Conservation (phyloP, 495 filamentous ascomycete species). For the Neurospora tetrasperma region DNA sequence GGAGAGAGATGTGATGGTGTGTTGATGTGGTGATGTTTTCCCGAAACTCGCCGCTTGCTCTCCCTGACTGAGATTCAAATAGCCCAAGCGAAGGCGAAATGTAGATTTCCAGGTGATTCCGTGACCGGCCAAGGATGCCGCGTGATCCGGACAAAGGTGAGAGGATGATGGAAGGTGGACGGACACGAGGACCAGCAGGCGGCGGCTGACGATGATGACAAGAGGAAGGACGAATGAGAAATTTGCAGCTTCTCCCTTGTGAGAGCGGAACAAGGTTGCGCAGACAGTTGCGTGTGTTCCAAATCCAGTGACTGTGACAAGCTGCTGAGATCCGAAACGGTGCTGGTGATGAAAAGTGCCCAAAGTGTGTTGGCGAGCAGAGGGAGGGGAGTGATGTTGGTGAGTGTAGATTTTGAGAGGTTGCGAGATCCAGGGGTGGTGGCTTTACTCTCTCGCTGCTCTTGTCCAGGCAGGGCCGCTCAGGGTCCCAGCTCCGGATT, state of each 20-base stretch:
- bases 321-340: slow-evolving; percentile 1
- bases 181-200: neutral
- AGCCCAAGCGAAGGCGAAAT: neutral
- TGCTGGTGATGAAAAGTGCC: slow-evolving; percentile 1
- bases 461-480: neutral
- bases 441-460: neutral
- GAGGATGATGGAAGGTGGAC: neutral
- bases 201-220: neutral
- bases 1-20: neutral
- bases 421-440: neutral
- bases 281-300: neutral
- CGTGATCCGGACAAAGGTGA: neutral
- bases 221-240: neutral
- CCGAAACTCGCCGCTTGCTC: neutral
- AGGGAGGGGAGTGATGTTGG: neutral
- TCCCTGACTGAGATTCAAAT: neutral
- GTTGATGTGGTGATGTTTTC: neutral
- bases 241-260: neutral
- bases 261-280: neutral
- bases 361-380: neutral
- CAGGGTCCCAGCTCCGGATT: neutral
- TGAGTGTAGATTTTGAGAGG: neutral
- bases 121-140: neutral
- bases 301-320: neutral
- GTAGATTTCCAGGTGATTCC: neutral